phyloP scores from a whole-genome alignment of 225 moss, liverwort and hornwort genomes.

The Marchantia paleacea region DNA sequence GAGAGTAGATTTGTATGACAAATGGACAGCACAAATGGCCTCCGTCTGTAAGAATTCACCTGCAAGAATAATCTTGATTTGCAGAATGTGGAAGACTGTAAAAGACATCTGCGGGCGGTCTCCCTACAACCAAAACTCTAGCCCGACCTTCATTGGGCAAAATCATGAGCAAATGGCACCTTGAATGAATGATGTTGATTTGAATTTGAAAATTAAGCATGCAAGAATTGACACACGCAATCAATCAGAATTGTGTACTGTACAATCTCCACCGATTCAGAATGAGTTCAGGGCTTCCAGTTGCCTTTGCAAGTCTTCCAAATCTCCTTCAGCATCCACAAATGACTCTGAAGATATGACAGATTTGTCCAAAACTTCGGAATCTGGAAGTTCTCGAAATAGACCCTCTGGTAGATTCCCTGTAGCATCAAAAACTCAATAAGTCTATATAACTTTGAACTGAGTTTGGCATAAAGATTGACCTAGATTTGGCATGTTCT shows the following conservation, averaged over 20 bases:
- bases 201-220: neutral
- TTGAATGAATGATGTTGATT: constrained; percentile 7
- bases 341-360: constrained; percentile 54
- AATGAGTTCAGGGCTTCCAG: constrained; percentile 76
- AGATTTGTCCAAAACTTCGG: constrained; percentile 58
- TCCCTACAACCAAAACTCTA: neutral
- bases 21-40: neutral
- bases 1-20: neutral
- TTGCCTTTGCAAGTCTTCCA: constrained; percentile 92
- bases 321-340: constrained; percentile 70
- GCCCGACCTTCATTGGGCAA: neutral
- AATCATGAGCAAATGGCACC: neutral
- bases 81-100: neutral
- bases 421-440: constrained; percentile 19
- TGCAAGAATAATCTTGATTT: neutral
- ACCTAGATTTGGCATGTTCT: neutral
- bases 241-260: constrained; percentile 6
- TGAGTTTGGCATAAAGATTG: neutral
- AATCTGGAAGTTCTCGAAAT: constrained; percentile 80
- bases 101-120: neutral
- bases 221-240: neutral
- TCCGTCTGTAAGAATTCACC: neutral
- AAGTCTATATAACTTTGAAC: neutral
- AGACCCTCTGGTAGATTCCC: constrained; percentile 74
- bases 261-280: constrained; percentile 24